Evolutionary conservation across 129 eudicot genomes (phyloP).

Genomic region (Flaveria sonorensis): DNA sequence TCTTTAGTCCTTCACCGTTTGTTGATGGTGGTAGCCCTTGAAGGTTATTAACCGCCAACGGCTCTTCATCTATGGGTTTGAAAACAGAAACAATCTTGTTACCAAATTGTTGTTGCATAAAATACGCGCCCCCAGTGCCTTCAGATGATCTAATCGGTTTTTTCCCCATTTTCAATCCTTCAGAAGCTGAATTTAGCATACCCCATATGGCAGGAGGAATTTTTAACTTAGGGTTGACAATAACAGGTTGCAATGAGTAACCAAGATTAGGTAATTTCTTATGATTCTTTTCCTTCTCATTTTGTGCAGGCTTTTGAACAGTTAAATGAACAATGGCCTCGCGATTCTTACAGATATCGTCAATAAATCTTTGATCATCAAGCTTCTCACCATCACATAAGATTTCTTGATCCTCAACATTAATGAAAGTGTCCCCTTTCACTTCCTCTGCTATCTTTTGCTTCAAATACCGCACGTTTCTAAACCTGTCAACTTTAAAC

Average conservation of each 20-base stretch:
- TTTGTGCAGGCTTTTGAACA: conserved; percentile 51
- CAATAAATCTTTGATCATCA: conserved; percentile 62
- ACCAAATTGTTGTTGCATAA: conserved; percentile 58
- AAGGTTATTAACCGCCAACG: conserved; percentile 69
- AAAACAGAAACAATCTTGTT: conserved; percentile 51
- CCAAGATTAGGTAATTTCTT: conserved; percentile 36
- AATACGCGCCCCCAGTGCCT: conserved; percentile 70
- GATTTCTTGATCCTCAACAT: conserved; percentile 56
- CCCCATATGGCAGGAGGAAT: conserved; percentile 31
- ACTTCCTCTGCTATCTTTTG: conserved; percentile 55
- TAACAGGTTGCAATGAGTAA: conserved; percentile 48
- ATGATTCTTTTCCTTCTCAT: conserved; percentile 34
- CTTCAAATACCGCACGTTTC: conserved; percentile 56
- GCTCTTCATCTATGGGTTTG: conserved; percentile 73
- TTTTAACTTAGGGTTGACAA: conserved; percentile 45
- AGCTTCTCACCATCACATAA: conserved; percentile 61
- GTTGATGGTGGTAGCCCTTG: conserved; percentile 54
- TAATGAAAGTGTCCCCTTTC: conserved; percentile 47
- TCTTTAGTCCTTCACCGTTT: conserved; percentile 64
- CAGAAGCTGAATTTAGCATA: conserved; percentile 46
- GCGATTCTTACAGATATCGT: conserved; percentile 48
- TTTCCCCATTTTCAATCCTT: conserved; percentile 47
- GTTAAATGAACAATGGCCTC: conserved; percentile 62
- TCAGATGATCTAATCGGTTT: conserved; percentile 55
- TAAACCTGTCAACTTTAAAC: conserved; percentile 53